Conservation (phyloP, 1,284 basidiomycete species). For the Naganishia sp. region DNA sequence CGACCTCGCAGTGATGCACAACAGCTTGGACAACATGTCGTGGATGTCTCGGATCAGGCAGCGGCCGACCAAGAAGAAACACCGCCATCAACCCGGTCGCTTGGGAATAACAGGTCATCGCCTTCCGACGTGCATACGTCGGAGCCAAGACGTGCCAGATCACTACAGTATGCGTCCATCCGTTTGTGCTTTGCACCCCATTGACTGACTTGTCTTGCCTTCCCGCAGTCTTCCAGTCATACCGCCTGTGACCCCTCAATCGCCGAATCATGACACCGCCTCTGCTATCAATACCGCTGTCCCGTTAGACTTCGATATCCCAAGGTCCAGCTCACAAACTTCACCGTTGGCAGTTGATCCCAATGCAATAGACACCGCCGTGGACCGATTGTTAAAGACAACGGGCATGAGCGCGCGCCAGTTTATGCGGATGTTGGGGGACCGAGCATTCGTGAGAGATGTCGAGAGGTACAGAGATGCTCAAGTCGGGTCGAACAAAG, state of each 20-base stretch:
- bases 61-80: neutral
- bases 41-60: too few relatives aligned
- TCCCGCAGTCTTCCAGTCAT: neutral
- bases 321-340: neutral
- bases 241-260: too few relatives aligned
- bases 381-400: slow-evolving; percentile 16
- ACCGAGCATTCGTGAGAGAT: slow-evolving; percentile 12
- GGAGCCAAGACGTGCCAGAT: neutral
- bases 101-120: neutral
- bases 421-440: slow-evolving; percentile 29
- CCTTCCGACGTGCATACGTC: neutral
- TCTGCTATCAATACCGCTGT: neutral
- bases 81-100: neutral
- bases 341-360: neutral
- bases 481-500: neutral
- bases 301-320: neutral
- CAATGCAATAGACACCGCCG: neutral
- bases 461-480: slow-evolving; percentile 1
- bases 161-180: neutral
- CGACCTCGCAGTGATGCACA: too few relatives aligned
- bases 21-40: too few relatives aligned
- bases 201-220: neutral
- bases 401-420: slow-evolving; percentile 27
- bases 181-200: neutral
- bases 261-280: too few relatives aligned